These are phyloP conservation scores for Talaromyces liani DNA, from an alignment of 495 filamentous ascomycete genomes.

Conservation along the genomic window DNA sequence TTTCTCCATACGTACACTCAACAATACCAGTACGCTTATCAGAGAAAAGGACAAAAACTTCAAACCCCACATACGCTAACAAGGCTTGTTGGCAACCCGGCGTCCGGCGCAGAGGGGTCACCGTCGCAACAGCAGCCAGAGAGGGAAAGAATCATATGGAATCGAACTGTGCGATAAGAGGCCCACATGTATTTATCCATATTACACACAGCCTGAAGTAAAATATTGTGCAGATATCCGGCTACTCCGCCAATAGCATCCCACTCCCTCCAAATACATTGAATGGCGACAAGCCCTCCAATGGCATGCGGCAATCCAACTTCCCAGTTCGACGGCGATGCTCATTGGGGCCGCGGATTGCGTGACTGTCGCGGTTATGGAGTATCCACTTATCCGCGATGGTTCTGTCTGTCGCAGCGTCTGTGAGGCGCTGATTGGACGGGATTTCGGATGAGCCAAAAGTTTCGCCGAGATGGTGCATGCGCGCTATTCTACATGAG, in stretches of 20 bases:
- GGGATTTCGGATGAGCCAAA: neutral
- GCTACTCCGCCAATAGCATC: neutral
- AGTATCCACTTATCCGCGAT: conserved; percentile 1
- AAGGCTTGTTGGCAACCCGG: neutral
- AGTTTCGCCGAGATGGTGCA: neutral
- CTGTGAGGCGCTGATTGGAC: neutral
- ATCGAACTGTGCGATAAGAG: neutral
- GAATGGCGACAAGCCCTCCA: neutral
- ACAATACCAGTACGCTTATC: neutral
- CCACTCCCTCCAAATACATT: neutral
- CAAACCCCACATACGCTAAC: conserved; percentile 5
- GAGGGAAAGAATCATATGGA: neutral
- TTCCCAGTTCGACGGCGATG: neutral
- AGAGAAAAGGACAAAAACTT: neutral
- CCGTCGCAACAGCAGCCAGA: neutral
- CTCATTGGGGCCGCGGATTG: neutral
- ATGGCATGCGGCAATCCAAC: neutral
- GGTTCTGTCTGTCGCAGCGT: neutral
- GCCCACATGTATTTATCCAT: neutral
- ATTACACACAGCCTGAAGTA: neutral
- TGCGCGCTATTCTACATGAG: neutral
- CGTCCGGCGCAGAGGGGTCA: neutral
- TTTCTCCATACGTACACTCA: neutral
- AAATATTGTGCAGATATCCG: neutral
- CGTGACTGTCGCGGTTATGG: neutral